Evolutionary conservation across 1,284 basidiomycete genomes (phyloP).

Genomic region (Hortiboletus rubellus): DNA sequence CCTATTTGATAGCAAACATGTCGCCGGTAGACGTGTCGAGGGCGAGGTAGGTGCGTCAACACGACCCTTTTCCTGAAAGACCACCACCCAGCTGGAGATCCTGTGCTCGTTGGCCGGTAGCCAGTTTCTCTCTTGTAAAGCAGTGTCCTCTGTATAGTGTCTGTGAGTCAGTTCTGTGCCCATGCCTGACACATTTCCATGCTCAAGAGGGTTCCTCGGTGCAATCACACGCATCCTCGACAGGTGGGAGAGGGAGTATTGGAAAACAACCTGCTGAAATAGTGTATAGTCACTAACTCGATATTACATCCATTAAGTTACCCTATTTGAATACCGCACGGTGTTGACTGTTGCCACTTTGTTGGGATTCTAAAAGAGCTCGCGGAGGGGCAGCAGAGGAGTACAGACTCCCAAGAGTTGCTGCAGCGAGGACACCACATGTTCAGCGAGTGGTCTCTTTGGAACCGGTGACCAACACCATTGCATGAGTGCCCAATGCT

Average conservation of each 20-base stretch:
- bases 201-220: too few species aligned
- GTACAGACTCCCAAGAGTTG: neutral
- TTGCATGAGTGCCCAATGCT: constrained; percentile 14
- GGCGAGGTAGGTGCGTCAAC: constrained; percentile 92
- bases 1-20: constrained; percentile 99
- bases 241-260: too few species aligned
- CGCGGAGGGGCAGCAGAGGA: neutral
- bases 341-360: too few species aligned
- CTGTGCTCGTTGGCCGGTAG: constrained; percentile 33
- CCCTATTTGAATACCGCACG: too few species aligned
- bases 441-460: constrained; percentile 2
- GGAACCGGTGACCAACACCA: constrained; percentile 8
- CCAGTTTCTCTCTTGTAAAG: neutral
- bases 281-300: too few species aligned
- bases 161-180: too few species aligned
- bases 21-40: constrained; percentile 94
- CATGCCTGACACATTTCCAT: too few species aligned
- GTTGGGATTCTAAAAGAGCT: neutral
- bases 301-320: too few species aligned
- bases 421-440: neutral
- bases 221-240: too few species aligned
- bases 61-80: constrained; percentile 92
- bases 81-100: constrained; percentile 96
- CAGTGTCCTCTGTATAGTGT: neutral
- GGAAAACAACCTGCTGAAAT: too few species aligned